phyloP scores from a whole-genome alignment of 306 rosid genomes.

The Ceratonia siliqua region DNA sequence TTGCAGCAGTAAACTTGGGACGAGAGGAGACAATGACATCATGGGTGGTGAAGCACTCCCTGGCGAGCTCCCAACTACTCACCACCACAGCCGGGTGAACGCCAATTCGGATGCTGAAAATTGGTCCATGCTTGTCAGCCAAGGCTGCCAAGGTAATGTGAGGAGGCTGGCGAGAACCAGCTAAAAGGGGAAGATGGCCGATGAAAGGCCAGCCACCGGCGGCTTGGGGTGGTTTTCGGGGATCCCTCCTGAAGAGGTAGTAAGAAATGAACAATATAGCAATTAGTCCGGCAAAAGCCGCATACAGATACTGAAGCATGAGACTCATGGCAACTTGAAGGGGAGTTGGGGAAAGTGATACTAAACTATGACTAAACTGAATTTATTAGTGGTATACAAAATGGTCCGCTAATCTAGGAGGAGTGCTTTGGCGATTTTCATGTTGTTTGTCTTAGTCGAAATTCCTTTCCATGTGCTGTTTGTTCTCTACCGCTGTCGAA shows the following conservation, averaged over 20 bases:
- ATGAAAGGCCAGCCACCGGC: constrained; percentile 70
- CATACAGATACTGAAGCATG: background rate
- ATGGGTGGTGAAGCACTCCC: constrained; percentile 53
- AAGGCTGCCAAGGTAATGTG: constrained; percentile 48
- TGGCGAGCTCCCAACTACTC: constrained; percentile 51
- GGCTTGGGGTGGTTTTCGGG: constrained; percentile 44
- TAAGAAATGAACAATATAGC: constrained; percentile 28
- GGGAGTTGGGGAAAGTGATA: background rate
- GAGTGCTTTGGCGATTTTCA: too few relatives aligned
- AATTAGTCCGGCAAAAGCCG: background rate
- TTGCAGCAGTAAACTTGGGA: constrained; percentile 35
- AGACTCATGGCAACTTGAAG: background rate
- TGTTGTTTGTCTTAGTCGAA: too few relatives aligned
- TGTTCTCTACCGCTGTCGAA: too few relatives aligned
- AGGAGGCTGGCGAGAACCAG: constrained; percentile 34
- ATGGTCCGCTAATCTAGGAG: background rate
- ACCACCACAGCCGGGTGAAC: constrained; percentile 43
- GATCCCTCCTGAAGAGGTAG: background rate
- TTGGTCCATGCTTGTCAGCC: constrained; percentile 52
- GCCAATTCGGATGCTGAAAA: constrained; percentile 45
- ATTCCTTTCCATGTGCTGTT: too few relatives aligned
- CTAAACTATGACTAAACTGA: background rate
- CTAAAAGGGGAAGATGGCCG: constrained; percentile 59
- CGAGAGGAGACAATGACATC: constrained; percentile 45
- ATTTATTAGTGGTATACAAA: background rate